Base-by-base conservation (phyloP, 257 asterid species). In the Capsicum rhomboideum region DNA sequence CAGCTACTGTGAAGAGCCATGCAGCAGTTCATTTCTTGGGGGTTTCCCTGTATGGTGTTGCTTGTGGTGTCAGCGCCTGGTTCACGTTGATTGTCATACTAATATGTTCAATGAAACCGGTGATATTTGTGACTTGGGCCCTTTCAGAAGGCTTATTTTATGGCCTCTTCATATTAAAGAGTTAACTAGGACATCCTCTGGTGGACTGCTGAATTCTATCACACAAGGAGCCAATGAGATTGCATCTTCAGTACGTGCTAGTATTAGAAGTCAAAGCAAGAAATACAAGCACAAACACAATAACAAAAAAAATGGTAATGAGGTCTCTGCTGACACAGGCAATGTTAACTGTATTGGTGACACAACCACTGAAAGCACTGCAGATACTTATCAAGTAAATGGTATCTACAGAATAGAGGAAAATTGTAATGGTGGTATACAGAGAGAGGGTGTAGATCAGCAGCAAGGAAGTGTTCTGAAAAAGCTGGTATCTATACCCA, bases 31-130 rank as follows among this genome's bases (percentile, higher is more conserved):
- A n/a, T n/a, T n/a, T n/a, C n/a, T n/a, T n/a, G n/a, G n/a, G n/a
- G n/a, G n/a, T 64, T 95, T 98, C 81, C 98, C 99, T 34, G 90
- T 97, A 69, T 97, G 99, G 99, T 91, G 98, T 87, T 97, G 99
- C 91, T 87, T 97, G 81, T 97, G 99, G 99, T 97, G 99, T 87
- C 99, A 95, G 88, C 96, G 96, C 44, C 82, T 97, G 84, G 97
- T 97, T 71, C 99, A 97, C 88, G 97, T 95, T 83, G 98, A 97
- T 81, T 97, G 99, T 89, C 98, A 93, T 75, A 83, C 96, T 83
- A 92, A 87, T 77, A 90, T 97, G 97, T 91, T 86, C 49, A 92
- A 89, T 88, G 98, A 95, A 87, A 93, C 94, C 4, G 97, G 98
- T 81, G 99, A 97, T 84, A 71, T 92, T 75, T 97, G 99, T 86